Percentiles rank a stretch among this genome's conserved stretches.
Evolutionary conservation across 140 eudicot genomes (phyloP).

Genomic region (Senecio squalidus): DNA sequence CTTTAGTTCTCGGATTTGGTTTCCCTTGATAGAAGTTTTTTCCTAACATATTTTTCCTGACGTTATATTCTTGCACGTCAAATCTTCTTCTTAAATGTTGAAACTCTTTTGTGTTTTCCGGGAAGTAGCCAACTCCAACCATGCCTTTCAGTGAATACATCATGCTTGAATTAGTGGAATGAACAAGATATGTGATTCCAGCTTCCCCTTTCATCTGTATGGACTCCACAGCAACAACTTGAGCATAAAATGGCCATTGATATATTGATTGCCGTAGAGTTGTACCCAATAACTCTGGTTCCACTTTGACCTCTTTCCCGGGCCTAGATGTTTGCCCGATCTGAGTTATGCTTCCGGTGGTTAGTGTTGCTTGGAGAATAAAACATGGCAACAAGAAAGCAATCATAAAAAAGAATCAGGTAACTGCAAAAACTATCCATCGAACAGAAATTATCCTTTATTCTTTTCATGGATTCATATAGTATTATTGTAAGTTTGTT

Average conservation of each 20-base stretch:
- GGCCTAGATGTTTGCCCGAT: conserved; percentile 20
- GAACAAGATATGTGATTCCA: conserved; percentile 32
- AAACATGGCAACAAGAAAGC: conserved; percentile 8
- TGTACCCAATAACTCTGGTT: not conserved
- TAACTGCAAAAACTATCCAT: conserved; percentile 9
- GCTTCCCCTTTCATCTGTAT: conserved; percentile 31
- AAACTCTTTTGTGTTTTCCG: conserved; percentile 16
- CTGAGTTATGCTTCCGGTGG: conserved; percentile 16
- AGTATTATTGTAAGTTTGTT: too few relatives aligned
- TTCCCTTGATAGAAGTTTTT: too few relatives aligned
- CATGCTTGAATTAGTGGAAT: conserved; percentile 20
- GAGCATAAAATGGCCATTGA: conserved; percentile 31
- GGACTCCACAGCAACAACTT: conserved; percentile 28
- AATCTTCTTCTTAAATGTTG: conserved; percentile 22
- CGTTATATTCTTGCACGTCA: conserved; percentile 39
- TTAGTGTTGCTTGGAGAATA: conserved; percentile 10
- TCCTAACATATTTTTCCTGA: not conserved
- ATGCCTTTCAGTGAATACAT: conserved; percentile 31
- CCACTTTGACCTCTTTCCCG: conserved; percentile 48
- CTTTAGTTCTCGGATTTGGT: too few relatives aligned
- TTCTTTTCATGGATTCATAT: conserved; percentile 3
- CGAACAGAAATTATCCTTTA: not conserved
- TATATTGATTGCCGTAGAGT: conserved; percentile 1
- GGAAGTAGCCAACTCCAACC: conserved; percentile 35
- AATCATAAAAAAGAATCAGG: too few relatives aligned